A percentile compares a stretch with the other conserved stretches of the same genome.
Conservation (phyloP, 2,329 filamentous ascomycete species). For the Ascochyta clinopodiicola region DNA sequence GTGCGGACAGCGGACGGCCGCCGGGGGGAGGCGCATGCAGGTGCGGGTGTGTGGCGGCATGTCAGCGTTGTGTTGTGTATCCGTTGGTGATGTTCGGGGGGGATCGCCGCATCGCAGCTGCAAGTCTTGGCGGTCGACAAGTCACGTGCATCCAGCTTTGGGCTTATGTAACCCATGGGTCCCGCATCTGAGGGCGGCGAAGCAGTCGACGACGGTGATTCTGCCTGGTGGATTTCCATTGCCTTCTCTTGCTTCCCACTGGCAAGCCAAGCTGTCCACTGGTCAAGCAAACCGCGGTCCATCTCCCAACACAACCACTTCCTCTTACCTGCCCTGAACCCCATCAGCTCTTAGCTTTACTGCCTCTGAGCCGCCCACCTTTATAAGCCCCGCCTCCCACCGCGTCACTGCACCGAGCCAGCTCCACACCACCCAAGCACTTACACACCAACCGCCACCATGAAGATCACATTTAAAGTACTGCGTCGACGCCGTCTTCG, state of each 20-base stretch:
- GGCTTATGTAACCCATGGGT: conserved; percentile 4
- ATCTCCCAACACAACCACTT: background rate
- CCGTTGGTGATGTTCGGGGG: background rate
- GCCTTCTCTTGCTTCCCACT: conserved; percentile 22
- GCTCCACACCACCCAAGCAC: conserved; percentile 11
- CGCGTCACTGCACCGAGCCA: conserved; percentile 27
- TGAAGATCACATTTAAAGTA: conserved; percentile 78
- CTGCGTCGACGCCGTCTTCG: conserved; percentile 18
- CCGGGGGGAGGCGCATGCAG: conserved; percentile 9
- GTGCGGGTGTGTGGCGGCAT: conserved; percentile 2
- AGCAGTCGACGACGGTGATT: conserved; percentile 15
- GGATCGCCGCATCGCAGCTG: background rate
- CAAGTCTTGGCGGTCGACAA: background rate
- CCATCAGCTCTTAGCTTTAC: conserved; percentile 6
- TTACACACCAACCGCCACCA: conserved; percentile 46
- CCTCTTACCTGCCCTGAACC: background rate
- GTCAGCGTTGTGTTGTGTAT: background rate
- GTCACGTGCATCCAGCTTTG: conserved; percentile 1
- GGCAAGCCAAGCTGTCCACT: background rate
- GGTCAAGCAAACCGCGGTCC: background rate
- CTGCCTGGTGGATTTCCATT: conserved; percentile 34
- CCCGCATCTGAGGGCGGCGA: conserved; percentile 10
- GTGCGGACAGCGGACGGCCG: background rate
- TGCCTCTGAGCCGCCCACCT: conserved; percentile 15
- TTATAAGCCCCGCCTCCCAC: conserved; percentile 34